Conservation (phyloP, 2,329 filamentous ascomycete species). For the Cladosporium sp. region DNA sequence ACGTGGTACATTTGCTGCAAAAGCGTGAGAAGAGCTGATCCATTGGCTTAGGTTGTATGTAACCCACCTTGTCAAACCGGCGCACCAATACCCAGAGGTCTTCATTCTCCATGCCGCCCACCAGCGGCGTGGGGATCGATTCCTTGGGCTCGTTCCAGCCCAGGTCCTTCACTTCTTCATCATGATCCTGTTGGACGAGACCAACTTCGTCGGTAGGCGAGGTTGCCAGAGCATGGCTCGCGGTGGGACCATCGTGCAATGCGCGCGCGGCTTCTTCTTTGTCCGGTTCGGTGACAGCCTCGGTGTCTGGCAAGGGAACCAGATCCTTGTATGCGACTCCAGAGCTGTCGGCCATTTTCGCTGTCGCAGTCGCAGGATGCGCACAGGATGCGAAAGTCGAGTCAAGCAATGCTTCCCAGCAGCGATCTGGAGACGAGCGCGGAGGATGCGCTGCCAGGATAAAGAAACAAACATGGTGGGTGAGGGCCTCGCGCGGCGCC, state of each 20-base stretch:
- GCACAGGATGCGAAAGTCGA: too few relatives aligned
- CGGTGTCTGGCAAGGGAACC: constrained; percentile 29
- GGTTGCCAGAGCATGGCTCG: constrained; percentile 43
- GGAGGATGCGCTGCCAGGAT: constrained; percentile 7
- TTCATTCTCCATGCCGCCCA: constrained; percentile 64
- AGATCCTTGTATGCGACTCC: constrained; percentile 22
- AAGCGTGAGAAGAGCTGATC: constrained; percentile 12
- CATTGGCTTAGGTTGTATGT: not conserved
- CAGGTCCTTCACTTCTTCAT: constrained; percentile 55
- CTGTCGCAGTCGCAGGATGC: not conserved
- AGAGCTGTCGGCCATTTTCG: constrained; percentile 11
- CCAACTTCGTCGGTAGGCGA: constrained; percentile 43
- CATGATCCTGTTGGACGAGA: constrained; percentile 37
- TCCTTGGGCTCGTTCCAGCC: constrained; percentile 62
- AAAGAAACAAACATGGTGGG: constrained; percentile 3
- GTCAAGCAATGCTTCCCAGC: too few relatives aligned
- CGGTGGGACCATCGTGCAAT: constrained; percentile 38
- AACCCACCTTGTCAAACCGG: constrained; percentile 64
- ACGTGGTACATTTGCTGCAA: constrained; percentile 61
- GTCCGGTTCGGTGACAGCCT: constrained; percentile 26
- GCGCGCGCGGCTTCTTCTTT: constrained; percentile 26
- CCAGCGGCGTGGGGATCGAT: constrained; percentile 53
- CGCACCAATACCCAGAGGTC: constrained; percentile 66
- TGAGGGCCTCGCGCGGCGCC: too few relatives aligned
- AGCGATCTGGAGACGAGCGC: not conserved